phyloP scores from a whole-genome alignment of 257 asterid species.

The Solanum pimpinellifolium region DNA sequence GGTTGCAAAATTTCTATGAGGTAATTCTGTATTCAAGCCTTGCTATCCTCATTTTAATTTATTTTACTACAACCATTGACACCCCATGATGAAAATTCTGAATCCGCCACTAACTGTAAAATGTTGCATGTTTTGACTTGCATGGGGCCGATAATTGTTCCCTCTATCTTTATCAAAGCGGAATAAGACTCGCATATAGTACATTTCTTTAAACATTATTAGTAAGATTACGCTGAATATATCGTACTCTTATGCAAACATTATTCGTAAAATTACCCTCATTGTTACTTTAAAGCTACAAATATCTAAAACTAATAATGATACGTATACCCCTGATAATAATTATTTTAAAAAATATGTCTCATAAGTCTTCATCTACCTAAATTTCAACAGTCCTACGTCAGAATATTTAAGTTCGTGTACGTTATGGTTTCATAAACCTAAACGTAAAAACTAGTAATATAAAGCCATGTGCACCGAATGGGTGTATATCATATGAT shows the following conservation, averaged over 20 bases:
- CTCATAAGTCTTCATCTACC: background rate
- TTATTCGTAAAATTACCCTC: background rate
- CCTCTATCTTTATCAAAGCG: too few relatives aligned
- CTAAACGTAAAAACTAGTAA: background rate
- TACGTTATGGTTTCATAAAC: background rate
- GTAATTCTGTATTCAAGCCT: too few relatives aligned
- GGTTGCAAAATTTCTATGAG: too few relatives aligned
- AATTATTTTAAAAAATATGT: background rate
- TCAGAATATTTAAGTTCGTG: background rate
- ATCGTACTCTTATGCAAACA: too few relatives aligned
- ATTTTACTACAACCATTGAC: too few relatives aligned
- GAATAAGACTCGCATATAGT: too few relatives aligned
- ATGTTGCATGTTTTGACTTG: too few relatives aligned
- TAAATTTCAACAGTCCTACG: background rate
- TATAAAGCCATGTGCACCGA: background rate
- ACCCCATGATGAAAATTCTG: accelerated
- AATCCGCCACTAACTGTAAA: too few relatives aligned
- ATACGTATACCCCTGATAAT: background rate
- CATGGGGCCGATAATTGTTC: too few relatives aligned
- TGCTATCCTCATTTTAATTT: too few relatives aligned
- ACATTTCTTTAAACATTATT: too few relatives aligned
- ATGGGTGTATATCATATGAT: background rate
- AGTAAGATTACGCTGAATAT: too few relatives aligned
- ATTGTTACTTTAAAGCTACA: background rate
- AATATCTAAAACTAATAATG: background rate